Conservation (phyloP, 2,329 filamentous ascomycete species). For the Zopfia rhizophila region DNA sequence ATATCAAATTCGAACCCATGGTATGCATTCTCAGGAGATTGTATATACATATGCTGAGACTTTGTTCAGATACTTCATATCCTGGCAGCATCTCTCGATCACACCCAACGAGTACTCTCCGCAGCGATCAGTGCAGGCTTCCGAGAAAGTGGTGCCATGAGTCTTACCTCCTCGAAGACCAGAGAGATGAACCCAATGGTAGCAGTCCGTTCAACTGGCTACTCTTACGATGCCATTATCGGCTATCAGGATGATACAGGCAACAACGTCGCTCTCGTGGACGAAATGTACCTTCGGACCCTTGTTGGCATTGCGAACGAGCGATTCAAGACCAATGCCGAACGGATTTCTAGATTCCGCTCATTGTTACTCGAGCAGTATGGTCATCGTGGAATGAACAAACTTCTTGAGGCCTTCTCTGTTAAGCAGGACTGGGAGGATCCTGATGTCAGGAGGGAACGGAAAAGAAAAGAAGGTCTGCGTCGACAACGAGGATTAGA, state of each 20-base stretch:
- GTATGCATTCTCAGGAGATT: slow-evolving; percentile 63
- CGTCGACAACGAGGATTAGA: slow-evolving; percentile 57
- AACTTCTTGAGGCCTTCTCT: too few species aligned
- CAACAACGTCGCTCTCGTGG: slow-evolving; percentile 63
- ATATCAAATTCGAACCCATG: slow-evolving; percentile 96
- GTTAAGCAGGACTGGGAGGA: slow-evolving; percentile 53
- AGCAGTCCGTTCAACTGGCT: slow-evolving; percentile 83
- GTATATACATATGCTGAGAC: slow-evolving; percentile 32
- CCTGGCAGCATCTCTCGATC: slow-evolving; percentile 76
- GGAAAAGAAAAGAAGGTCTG: slow-evolving; percentile 59
- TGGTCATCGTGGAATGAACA: slow-evolving; percentile 5
- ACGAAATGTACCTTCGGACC: slow-evolving; percentile 72
- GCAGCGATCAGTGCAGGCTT: slow-evolving; percentile 86
- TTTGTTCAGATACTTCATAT: slow-evolving; percentile 84
- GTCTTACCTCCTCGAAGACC: slow-evolving; percentile 58
- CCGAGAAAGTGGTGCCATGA: slow-evolving; percentile 87
- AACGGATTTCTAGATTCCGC: slow-evolving; percentile 73
- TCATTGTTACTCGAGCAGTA: slow-evolving; percentile 57
- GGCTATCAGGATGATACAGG: slow-evolving; percentile 62
- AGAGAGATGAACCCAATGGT: slow-evolving; percentile 75
- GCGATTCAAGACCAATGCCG: slow-evolving; percentile 75
- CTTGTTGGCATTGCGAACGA: slow-evolving; percentile 78
- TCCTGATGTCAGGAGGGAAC: slow-evolving; percentile 46
- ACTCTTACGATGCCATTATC: slow-evolving; percentile 83
- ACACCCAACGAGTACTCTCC: slow-evolving; percentile 79